Evolutionary conservation across 108 stramenopile species (phyloP).

Genomic region (Epipyxis sp.): DNA sequence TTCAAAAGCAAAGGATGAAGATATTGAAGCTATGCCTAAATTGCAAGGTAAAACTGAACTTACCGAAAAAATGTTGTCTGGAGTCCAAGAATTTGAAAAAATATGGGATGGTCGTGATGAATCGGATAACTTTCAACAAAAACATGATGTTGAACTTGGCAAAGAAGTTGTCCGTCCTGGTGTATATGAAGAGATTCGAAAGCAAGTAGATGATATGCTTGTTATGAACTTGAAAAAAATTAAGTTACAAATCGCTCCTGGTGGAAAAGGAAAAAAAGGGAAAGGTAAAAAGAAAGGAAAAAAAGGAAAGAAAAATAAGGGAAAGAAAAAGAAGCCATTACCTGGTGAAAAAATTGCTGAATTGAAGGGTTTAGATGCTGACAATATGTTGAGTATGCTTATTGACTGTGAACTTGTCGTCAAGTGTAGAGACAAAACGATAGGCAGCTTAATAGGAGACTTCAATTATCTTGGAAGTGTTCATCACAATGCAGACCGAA

Average conservation of each 20-base stretch:
- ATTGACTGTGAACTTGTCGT: conserved; percentile 62
- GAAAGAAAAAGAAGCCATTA: conserved; percentile 63
- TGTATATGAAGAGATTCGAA: conserved; percentile 56
- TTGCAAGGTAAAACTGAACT: conserved; percentile 57
- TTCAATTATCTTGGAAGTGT: conserved; percentile 64
- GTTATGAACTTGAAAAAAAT: conserved; percentile 65
- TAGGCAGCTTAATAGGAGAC: conserved; percentile 61
- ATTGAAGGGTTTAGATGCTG: conserved; percentile 61
- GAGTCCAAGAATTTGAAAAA: conserved; percentile 50
- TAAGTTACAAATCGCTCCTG: conserved; percentile 54
- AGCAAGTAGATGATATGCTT: conserved; percentile 70
- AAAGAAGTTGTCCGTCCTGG: conserved; percentile 59
- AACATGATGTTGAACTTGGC: conserved; percentile 68
- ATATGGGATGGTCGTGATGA: conserved; percentile 68
- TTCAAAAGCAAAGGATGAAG: conserved; percentile 37
- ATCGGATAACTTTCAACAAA: conserved; percentile 61
- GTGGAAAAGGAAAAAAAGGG: conserved; percentile 52
- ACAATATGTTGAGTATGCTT: conserved; percentile 64
- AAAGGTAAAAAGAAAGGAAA: conserved; percentile 57
- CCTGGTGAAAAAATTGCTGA: conserved; percentile 68
- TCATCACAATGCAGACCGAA: conserved; percentile 31
- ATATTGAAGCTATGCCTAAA: conserved; percentile 38
- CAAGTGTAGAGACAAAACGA: conserved; percentile 10
- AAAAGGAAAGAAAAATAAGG: conserved; percentile 54
- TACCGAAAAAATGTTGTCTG: conserved; percentile 46